phyloP scores from a whole-genome alignment of 139 green algal genomes.

The Closterium sp. region DNA sequence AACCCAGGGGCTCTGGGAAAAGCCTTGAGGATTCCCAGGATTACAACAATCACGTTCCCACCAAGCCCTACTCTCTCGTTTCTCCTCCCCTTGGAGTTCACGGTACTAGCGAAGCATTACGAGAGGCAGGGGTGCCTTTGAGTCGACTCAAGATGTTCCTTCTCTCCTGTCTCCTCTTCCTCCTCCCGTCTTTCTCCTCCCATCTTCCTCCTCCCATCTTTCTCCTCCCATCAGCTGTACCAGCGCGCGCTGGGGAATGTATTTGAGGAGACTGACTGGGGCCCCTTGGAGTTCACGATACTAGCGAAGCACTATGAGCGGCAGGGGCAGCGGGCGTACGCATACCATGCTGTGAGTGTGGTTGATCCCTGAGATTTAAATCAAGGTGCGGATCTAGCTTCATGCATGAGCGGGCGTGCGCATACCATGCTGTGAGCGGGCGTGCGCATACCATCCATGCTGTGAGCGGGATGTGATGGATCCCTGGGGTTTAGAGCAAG shows the following conservation, averaged over 20 bases:
- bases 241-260: conserved; percentile 41
- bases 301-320: conserved; percentile 41
- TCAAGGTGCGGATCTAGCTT: neutral
- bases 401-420: too few species aligned
- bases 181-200: neutral
- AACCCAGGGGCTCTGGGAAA: too few species aligned
- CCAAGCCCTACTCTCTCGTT: too few species aligned
- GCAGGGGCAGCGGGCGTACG: conserved; percentile 6
- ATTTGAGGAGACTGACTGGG: conserved; percentile 44
- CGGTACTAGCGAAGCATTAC: too few species aligned
- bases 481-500: too few species aligned
- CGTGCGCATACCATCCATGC: neutral
- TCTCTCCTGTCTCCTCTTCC: neutral
- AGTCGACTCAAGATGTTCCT: neutral
- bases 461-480: too few species aligned
- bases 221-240: conserved; percentile 34
- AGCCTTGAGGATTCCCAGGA: too few species aligned
- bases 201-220: neutral
- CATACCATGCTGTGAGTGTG: conserved; percentile 34
- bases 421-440: too few species aligned
- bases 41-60: too few species aligned
- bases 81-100: too few species aligned
- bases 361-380: neutral
- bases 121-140: too few species aligned
- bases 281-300: conserved; percentile 35